Evolutionary conservation across 352 stramenopile species (phyloP).

Genomic region (Pythium vanterpoolii): DNA sequence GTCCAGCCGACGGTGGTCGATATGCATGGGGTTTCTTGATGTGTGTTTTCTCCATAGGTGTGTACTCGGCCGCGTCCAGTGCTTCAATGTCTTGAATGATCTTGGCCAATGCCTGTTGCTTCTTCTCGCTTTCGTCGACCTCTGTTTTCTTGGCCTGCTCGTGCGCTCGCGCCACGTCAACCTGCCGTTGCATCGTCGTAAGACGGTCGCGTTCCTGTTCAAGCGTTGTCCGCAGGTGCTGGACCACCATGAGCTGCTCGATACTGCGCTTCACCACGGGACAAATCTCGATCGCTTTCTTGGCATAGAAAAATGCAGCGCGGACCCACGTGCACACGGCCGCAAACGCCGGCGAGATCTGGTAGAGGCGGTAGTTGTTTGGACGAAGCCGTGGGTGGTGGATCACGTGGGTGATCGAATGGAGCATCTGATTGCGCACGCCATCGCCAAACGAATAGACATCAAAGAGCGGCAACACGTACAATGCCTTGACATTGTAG

Average conservation of each 20-base stretch:
- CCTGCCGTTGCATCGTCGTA: conserved; percentile 20
- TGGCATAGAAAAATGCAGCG: conserved; percentile 67
- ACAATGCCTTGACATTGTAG: conserved; percentile 77
- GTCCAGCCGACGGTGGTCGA: conserved; percentile 28
- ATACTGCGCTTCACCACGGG: conserved; percentile 56
- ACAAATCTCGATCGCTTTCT: conserved; percentile 60
- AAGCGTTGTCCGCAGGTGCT: conserved; percentile 32
- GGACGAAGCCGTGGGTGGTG: conserved; percentile 68
- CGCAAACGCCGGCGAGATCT: conserved; percentile 57
- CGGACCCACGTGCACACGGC: conserved; percentile 70
- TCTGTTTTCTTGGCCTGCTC: conserved; percentile 15
- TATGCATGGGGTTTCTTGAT: conserved; percentile 47
- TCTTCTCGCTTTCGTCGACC: conserved; percentile 22
- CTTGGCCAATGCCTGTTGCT: conserved; percentile 38
- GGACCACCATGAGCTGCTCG: conserved; percentile 50
- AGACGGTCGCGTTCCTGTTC: conserved; percentile 28
- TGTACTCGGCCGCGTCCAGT: conserved; percentile 50
- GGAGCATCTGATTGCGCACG: conserved; percentile 49
- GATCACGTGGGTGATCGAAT: conserved; percentile 62
- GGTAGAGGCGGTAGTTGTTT: conserved; percentile 57
- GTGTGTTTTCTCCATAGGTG: conserved; percentile 52
- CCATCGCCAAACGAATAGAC: conserved; percentile 78
- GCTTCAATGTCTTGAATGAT: conserved; percentile 63
- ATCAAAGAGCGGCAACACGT: conserved; percentile 76
- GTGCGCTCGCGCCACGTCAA: conserved; percentile 16